Percentiles rank a stretch among this genome's conserved stretches.
These are phyloP conservation scores for Volvariella volvacea DNA, from an alignment of 1,284 basidiomycete genomes.

Conservation along the genomic window DNA sequence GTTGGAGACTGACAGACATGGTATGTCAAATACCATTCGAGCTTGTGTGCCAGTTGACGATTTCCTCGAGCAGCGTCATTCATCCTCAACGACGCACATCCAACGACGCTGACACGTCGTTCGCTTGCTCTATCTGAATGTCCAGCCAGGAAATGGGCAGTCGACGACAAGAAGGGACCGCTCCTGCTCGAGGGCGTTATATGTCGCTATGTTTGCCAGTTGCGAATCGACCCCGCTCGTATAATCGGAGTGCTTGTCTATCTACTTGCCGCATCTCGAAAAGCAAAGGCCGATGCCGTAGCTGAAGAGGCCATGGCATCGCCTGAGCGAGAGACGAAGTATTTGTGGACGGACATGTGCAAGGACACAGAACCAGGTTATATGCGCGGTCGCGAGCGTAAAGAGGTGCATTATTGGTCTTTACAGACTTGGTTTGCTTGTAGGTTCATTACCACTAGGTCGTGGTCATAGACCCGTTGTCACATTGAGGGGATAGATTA, in stretches of 20 bases:
- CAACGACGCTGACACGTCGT: too few relatives aligned
- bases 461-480: too few relatives aligned
- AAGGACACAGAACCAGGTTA: slow-evolving; percentile 82
- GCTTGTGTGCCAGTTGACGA: too few relatives aligned
- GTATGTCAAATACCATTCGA: too few relatives aligned
- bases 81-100: too few relatives aligned
- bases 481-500: too few relatives aligned
- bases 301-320: slow-evolving; percentile 92
- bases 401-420: slow-evolving; percentile 54
- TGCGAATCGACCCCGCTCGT: slow-evolving; percentile 99
- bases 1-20: too few relatives aligned
- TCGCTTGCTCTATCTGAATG: too few relatives aligned
- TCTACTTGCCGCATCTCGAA: slow-evolving; percentile 90
- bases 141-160: slow-evolving; percentile 87
- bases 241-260: slow-evolving; percentile 93
- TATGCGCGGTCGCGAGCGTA: slow-evolving; percentile 92
- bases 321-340: slow-evolving; percentile 69
- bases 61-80: too few relatives aligned
- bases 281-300: slow-evolving; percentile 85
- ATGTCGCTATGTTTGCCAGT: slow-evolving; percentile 98
- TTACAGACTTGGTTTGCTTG: too few relatives aligned
- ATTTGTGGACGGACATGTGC: slow-evolving; percentile 92
- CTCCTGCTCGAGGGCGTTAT: slow-evolving; percentile 95
- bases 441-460: too few relatives aligned
- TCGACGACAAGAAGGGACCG: slow-evolving; percentile 83